Evolutionary conservation across 768 basidiomycete species (phyloP), one percentile per base, ranked within the genome.

Genomic region (Amanita rubescens): DNA sequence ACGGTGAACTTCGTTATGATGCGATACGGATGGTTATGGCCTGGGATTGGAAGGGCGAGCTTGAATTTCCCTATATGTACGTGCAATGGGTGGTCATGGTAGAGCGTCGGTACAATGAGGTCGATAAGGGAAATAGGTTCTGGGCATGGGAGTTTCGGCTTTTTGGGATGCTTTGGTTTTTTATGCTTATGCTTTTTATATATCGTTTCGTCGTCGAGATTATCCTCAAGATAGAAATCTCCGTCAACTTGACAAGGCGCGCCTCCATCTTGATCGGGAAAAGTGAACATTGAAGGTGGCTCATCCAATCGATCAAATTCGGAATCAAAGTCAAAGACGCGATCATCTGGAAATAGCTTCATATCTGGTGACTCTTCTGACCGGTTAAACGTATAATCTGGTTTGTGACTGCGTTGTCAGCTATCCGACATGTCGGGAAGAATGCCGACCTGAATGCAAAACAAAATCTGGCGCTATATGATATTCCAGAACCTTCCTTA

Each of bases 401-500:
- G 9, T 17, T 27, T 4, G 19, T 56, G 37, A 38, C 35, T 22
- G 42, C 47, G n/a, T n/a, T 12, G 38, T 32, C 20, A 37, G 34
- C 9, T 24, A 15, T 42, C 5, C 8, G 46, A 51, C 14, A 37
- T 27, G 45, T 44, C 30, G 49, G 15, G 14, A 37, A 32, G 15
- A 4, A 30, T 5, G 60, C 69, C 68, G 50, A 72, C 82, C 76
- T 4, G 76, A 75, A 58, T 79, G 70, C n/a, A 82, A 65, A 20
- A 80, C 66, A 14, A 69, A 55, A 9, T 72, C 65, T 0, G 80
- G 80, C 5, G 79, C 72, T 53, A 79, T 70, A 64, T 86, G 83
- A 65, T 75, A 85, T 42, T 78, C 68, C 12, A 86, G 59, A 17
- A 85, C 54, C 64, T 82, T 84, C 57, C 68, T 74, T 49, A 85